A percentile compares a stretch with the other conserved stretches of the same genome.
Evolutionary conservation across 805 yeast genomes (phyloP).

Genomic region (Pichia insulana): DNA sequence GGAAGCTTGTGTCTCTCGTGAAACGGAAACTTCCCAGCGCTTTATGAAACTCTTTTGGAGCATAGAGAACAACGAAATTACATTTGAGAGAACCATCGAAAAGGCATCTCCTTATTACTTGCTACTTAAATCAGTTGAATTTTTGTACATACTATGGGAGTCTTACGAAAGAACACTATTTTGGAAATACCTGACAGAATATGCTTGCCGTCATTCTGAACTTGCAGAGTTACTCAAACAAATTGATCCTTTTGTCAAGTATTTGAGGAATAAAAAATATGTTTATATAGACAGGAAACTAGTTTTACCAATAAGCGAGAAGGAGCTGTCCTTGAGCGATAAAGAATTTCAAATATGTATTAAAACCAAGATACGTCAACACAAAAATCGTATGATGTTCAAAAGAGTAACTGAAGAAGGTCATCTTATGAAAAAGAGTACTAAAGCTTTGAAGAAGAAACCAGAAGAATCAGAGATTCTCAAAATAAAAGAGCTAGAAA

Average conservation of each 20-base stretch:
- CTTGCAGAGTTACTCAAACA: background rate
- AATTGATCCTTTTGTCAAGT: background rate
- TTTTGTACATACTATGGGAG: slow-evolving; percentile 2
- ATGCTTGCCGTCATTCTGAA: background rate
- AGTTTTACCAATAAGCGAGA: background rate
- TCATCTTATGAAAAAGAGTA: background rate
- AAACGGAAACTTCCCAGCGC: background rate
- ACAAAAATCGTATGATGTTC: background rate
- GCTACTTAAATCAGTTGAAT: background rate
- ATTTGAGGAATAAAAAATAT: background rate
- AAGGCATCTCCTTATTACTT: background rate
- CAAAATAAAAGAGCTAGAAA: background rate
- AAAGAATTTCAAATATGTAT: background rate
- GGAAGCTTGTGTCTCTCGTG: slow-evolving; percentile 3
- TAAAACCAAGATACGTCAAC: background rate
- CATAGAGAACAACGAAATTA: background rate
- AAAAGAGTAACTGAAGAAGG: background rate
- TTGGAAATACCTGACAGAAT: slow-evolving; percentile 6
- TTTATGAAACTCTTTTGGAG: background rate
- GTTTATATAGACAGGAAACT: background rate
- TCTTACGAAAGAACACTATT: slow-evolving; percentile 3
- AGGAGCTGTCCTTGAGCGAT: background rate
- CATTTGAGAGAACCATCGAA: background rate
- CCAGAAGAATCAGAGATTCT: slow-evolving; percentile 2
- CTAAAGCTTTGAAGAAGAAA: background rate